Evolutionary conservation across 2,329 filamentous ascomycete genomes (phyloP), one percentile per base, ranked within the genome.

Genomic region (Orbilia ellipsospora): DNA sequence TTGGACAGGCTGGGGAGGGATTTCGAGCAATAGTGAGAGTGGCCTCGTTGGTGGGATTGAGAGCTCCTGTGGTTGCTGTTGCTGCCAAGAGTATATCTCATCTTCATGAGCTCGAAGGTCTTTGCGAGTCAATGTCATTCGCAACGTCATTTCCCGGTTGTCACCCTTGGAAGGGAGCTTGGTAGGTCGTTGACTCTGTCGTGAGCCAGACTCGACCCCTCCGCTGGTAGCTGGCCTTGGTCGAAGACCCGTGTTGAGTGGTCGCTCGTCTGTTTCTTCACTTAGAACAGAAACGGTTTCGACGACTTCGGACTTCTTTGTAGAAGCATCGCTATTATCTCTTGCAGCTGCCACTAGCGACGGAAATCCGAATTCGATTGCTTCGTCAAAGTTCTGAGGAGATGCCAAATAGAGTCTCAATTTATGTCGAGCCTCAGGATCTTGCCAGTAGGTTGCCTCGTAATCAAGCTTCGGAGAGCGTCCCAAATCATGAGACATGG

Each of bases 91-190:
- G 79, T 93, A 92, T 15, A 92, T 86, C 75, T 90, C 86, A 10
- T 90, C 88, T 77, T 94, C 91, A 77, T 90, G 86, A 3, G 90
- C 90, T 50, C 93, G 89, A 56, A 98, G 86, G 81, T 98, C 94
- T 0, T 93, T 92, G 55, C 94, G 87, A 2, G 95, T 98, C 65
- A 98, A 86, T 0, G 94, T 98, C 93, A 98, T 96, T 57, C 94
- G 92, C 57, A 98, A 84, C 1, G 95, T 98, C 94, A 97, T 97
- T 82, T 98, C 94, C 40, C 94, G 88, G 66, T 88, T 87, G 60
- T 73, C 78, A 60, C 50, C 73, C 45, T 52, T 78, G 36, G 59
- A 78, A 48, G 59, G 65, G 18, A 42, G 23, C 23, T 52, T 44
- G 61, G 57, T 48, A 13, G n/a, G 55, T 10, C 65, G 65, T 52